Conservation (phyloP, 2,329 filamentous ascomycete species). For the Mycosphaerelloides madeirae region DNA sequence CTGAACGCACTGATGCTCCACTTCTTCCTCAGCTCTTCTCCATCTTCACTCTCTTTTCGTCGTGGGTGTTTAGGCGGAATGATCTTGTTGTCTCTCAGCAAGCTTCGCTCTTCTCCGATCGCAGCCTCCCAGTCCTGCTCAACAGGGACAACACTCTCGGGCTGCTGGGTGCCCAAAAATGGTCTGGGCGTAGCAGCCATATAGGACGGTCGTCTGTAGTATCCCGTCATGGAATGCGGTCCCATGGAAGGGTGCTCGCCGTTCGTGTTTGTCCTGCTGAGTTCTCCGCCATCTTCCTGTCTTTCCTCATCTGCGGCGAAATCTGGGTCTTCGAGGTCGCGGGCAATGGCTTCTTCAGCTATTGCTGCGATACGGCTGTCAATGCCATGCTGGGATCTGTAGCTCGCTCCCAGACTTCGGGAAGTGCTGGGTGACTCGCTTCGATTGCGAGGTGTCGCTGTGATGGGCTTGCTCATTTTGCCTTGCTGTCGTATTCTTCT, state of each 20-base stretch:
- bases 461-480: conserved; percentile 5
- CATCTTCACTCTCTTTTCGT: conserved; percentile 20
- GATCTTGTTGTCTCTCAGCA: conserved; percentile 57
- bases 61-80: conserved; percentile 51
- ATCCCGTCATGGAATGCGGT: conserved; percentile 52
- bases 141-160: conserved; percentile 35
- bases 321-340: conserved; percentile 27
- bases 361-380: conserved; percentile 22
- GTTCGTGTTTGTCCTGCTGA: conserved; percentile 15
- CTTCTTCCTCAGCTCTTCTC: conserved; percentile 16
- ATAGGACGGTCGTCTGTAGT: conserved; percentile 72
- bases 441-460: conserved; percentile 6
- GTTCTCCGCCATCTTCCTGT: conserved; percentile 7
- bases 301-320: conserved; percentile 16
- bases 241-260: conserved; percentile 13
- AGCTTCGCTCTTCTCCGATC: conserved; percentile 53
- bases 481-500: too few relatives aligned
- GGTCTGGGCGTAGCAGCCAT: conserved; percentile 68
- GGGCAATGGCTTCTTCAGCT: conserved; percentile 30
- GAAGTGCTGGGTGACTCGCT: conserved; percentile 15
- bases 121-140: conserved; percentile 52
- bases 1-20: conserved; percentile 15
- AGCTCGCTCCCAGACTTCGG: conserved; percentile 27
- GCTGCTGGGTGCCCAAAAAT: conserved; percentile 58
- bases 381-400: conserved; percentile 16